These are phyloP conservation scores for Cercospora sp. DNA, from an alignment of 2,329 filamentous ascomycete species.

Conservation along the genomic window DNA sequence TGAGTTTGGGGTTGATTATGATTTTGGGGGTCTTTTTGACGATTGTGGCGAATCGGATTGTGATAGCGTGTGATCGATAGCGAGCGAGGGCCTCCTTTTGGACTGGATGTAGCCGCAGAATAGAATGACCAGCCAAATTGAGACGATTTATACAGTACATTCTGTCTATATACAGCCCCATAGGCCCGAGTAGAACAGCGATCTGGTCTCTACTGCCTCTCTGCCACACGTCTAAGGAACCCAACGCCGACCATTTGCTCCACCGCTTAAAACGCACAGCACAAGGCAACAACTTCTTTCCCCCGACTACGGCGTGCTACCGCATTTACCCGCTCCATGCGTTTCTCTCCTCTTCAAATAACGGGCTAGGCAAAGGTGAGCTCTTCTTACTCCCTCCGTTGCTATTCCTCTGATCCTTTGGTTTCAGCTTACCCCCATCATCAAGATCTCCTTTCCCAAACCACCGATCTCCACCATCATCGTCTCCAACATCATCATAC, in stretches of 20 bases:
- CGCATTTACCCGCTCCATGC: slow-evolving; percentile 24
- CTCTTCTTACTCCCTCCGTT: slow-evolving; percentile 5
- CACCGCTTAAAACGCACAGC: neutral
- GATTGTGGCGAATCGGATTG: neutral
- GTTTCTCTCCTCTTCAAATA: slow-evolving; percentile 34
- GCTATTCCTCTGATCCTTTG: slow-evolving; percentile 10
- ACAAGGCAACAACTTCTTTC: neutral
- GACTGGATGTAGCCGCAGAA: neutral
- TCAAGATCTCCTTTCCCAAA: slow-evolving; percentile 33
- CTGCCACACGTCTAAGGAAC: neutral
- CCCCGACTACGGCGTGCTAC: no score
- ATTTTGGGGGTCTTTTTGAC: neutral
- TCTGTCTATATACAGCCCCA: neutral
- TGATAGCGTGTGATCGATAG: no score
- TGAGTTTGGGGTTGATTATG: neutral
- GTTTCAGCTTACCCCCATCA: slow-evolving; percentile 6
- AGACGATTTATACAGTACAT: neutral
- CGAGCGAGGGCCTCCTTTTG: neutral
- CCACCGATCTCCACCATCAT: slow-evolving; percentile 4
- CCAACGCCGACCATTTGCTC: neutral
- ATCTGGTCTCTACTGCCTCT: neutral
- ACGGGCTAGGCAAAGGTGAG: slow-evolving; percentile 22
- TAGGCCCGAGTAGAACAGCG: neutral
- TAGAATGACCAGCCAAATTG: neutral
- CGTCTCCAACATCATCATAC: slow-evolving; percentile 19